These are phyloP conservation scores for Cytospora piceae DNA, from an alignment of 2,329 filamentous ascomycete genomes.

Conservation along the genomic window DNA sequence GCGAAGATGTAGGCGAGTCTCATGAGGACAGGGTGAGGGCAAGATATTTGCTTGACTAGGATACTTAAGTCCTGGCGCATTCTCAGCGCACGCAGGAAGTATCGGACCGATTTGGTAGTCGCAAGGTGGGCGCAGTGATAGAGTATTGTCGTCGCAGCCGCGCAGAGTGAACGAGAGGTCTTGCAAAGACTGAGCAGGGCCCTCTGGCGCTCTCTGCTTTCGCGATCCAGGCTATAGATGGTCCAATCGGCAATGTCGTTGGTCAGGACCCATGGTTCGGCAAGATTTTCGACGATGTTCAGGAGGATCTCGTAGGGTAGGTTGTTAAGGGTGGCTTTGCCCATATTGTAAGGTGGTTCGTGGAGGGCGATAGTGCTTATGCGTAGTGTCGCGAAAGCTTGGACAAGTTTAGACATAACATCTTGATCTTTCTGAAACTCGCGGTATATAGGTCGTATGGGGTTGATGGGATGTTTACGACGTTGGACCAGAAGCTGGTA, in stretches of 20 bases:
- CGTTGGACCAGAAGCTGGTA: too few species aligned
- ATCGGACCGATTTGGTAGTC: neutral
- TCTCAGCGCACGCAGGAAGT: neutral
- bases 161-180: constrained; percentile 4
- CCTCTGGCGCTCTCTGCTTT: constrained; percentile 7
- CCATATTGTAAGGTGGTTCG: too few species aligned
- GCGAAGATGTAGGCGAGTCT: neutral
- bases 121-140: constrained; percentile 6
- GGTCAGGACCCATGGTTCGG: constrained; percentile 8
- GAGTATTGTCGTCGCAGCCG: constrained; percentile 13
- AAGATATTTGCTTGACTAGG: constrained; percentile 15
- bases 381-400: neutral
- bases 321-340: neutral
- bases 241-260: constrained; percentile 12
- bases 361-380: neutral
- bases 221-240: neutral
- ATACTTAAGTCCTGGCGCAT: neutral
- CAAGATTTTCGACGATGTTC: constrained; percentile 5
- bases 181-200: constrained; percentile 6
- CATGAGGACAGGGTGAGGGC: neutral
- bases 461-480: too few species aligned
- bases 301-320: constrained; percentile 17
- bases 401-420: neutral
- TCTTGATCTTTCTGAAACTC: neutral
- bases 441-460: too few species aligned